Evolutionary conservation across 2,329 filamentous ascomycete species (phyloP), one percentile per base, ranked within the genome.

Genomic region (Amylocarpus encephaloides): DNA sequence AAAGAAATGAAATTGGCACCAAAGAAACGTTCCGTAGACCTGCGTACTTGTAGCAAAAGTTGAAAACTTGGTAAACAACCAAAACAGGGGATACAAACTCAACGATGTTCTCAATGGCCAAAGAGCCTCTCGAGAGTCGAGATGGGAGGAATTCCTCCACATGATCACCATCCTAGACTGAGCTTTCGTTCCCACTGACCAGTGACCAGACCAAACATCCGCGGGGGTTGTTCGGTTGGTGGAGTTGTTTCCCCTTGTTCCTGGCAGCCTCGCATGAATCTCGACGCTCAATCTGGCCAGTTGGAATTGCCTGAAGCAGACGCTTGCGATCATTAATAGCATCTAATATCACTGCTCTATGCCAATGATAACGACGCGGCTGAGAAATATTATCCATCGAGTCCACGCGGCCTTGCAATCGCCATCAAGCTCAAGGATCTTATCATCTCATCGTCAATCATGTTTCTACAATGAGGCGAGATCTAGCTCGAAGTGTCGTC

Each of bases 321-420:
- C 51, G 47, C 54, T 56, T 54, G 49, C 48, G 52, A 55, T 58
- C 57, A 57, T 56, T 63, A 63, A 53, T 43, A 59, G 50, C 49
- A 45, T 48, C 57, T 58, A 54, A 53, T 63, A 62, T 62, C 56
- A 50, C 39, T 36, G 56, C 60, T 55, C 39, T 38, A 48, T 49
- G 45, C 56, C 54, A 58, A 58, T 57, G 48, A 53, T 26, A 48
- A 49, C 42, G 38, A 15, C 42, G 49, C 45, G 47, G 54, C 46
- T 56, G 56, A 54, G 54, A 39, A 46, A 43, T 38, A 51, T 49
- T 53, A 49, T 49, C 49, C 42, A 36, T 34, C 33, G 53, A 42
- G 39, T 55, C 54, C 52, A 59, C 57, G 57, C 59, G 56, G 55
- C 53, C 36, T 35, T 50, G 42, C 51, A 55, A 57, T 43, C 48